Conservation (phyloP, 768 basidiomycete genomes). For the Pisolithus marmoratus region DNA sequence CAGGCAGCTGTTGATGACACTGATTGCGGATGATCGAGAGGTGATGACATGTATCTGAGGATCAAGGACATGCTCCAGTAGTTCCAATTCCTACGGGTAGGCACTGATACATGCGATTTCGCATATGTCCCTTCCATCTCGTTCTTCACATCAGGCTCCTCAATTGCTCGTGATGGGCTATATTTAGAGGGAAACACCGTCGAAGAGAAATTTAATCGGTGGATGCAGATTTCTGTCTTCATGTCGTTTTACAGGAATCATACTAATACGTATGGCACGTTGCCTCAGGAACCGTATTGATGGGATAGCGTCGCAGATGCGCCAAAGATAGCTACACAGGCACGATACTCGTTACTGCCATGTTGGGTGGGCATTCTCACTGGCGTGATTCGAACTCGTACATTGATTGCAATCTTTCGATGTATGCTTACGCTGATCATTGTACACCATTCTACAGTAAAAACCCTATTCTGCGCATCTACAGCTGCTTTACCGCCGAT, state of each 20-base stretch:
- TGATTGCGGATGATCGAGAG: too few relatives aligned
- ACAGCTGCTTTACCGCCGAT: slow-evolving; percentile 61
- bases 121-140: slow-evolving; percentile 10
- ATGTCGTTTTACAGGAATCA: slow-evolving; percentile 82
- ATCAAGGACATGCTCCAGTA: slow-evolving; percentile 76
- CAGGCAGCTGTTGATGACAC: background rate
- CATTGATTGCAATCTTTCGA: background rate
- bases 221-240: slow-evolving; percentile 85
- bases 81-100: slow-evolving; percentile 86
- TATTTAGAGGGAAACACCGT: slow-evolving; percentile 53
- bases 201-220: slow-evolving; percentile 77
- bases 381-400: background rate
- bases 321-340: slow-evolving; percentile 64
- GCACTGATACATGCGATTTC: slow-evolving; percentile 50
- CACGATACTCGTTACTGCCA: slow-evolving; percentile 66
- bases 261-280: slow-evolving; percentile 52
- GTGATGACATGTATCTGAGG: slow-evolving; percentile 47
- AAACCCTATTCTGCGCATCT: slow-evolving; percentile 70
- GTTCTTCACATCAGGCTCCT: background rate
- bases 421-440: background rate
- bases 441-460: slow-evolving; percentile 41
- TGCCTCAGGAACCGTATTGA: slow-evolving; percentile 74
- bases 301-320: slow-evolving; percentile 80
- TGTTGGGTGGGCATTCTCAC: slow-evolving; percentile 53
- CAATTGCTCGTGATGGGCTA: background rate